Evolutionary conservation across 768 basidiomycete genomes (phyloP), one percentile per base, ranked within the genome.

Genomic region (Tricholoma sp.): DNA sequence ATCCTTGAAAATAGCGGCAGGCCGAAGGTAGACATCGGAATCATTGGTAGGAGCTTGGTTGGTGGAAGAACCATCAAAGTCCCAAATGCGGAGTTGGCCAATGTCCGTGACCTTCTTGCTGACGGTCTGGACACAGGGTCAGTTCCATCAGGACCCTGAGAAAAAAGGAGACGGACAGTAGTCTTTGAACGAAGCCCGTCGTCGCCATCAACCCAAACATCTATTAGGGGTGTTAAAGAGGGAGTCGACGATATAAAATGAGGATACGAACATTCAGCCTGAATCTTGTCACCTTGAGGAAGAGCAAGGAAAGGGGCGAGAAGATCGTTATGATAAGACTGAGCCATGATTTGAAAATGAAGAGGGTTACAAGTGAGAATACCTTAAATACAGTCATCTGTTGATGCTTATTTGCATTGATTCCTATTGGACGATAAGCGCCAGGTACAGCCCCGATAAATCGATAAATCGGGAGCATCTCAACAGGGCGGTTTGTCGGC

Each of bases 161-260:
- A 56, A 54, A 7, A 47, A 52, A 29, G 58, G 32, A 49, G n/a
- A 75, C 86, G 47, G 60, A 92, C 92, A 31, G 89, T 97, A 63
- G 95, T 98, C 83, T 99, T 99, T 66, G 87, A 96, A 72, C 97
- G 92, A 62, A 97, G 84, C 62, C 91, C 96, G 63, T 83, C 81
- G 71, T 98, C 89, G 60, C 95, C 95, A 71, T 98, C 96, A 71
- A 98, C 87, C 96, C 96, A 98, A 76, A 98, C 89, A 74, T 98
- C 94, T 98, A 72, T 55, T 46, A 52, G 57, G 55, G 55, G 1
- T 16, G 2, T 50, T 29, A 32, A 18, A 18, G 7, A 61, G 58
- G 57, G 56, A 45, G 50, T 49, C 29, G 59, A 55, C 21, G 50
- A 57, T 52, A 43, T 29, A 50, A 50, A 21, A 61, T 56, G 56